These are phyloP conservation scores for Podaxis sp. DNA, from an alignment of 768 basidiomycete species.

Conservation along the genomic window DNA sequence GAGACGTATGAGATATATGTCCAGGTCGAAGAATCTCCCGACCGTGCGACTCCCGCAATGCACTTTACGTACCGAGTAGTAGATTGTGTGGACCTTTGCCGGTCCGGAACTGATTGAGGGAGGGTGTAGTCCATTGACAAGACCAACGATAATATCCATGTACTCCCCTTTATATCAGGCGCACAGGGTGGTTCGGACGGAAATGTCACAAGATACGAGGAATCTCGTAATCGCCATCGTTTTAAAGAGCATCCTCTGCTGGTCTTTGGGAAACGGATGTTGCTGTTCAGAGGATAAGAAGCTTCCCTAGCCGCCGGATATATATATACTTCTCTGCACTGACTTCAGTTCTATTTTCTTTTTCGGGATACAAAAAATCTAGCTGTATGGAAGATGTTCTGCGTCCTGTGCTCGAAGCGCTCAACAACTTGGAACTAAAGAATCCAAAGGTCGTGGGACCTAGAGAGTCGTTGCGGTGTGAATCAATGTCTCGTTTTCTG, in stretches of 20 bases:
- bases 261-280: background rate
- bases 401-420: background rate
- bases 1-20: no score
- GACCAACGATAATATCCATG: background rate
- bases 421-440: background rate
- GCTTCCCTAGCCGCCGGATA: background rate
- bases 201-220: constrained; percentile 5
- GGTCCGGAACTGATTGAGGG: background rate
- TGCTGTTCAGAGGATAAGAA: background rate
- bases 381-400: background rate
- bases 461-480: constrained; percentile 6
- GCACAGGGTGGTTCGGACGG: background rate
- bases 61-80: no score
- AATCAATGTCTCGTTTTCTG: background rate
- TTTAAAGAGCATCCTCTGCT: background rate
- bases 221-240: constrained; percentile 6
- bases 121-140: background rate
- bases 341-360: background rate
- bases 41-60: no score
- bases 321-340: background rate
- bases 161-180: background rate
- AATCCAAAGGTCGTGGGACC: constrained; percentile 3
- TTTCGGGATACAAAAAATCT: background rate
- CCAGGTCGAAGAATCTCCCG: no score
- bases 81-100: background rate